Percentiles rank a stretch among this genome's conserved stretches.
These are phyloP conservation scores for Penicillium pulvis DNA, from an alignment of 495 filamentous ascomycete genomes.

Conservation along the genomic window DNA sequence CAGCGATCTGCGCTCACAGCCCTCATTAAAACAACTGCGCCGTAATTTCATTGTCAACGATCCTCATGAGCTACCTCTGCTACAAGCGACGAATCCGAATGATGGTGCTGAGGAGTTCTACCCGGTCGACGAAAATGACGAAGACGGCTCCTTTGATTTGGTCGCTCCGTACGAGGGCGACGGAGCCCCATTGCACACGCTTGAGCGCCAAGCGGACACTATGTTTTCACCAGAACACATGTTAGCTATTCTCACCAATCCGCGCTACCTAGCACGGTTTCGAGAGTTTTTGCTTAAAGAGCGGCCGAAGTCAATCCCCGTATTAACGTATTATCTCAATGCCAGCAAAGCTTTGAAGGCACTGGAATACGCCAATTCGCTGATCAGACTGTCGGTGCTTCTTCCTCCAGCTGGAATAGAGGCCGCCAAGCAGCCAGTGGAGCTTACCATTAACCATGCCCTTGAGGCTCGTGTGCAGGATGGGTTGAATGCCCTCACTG, in stretches of 20 bases:
- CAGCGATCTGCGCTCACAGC: conserved; percentile 14
- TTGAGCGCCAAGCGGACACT: conserved; percentile 62
- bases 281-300: conserved; percentile 68
- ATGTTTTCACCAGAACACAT: conserved; percentile 69
- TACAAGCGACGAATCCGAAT: conserved; percentile 35
- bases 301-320: conserved; percentile 67
- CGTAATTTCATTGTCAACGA: conserved; percentile 30
- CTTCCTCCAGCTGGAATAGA: conserved; percentile 39
- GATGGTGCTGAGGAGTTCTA: conserved; percentile 34
- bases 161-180: conserved; percentile 32
- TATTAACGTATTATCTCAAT: conserved; percentile 66
- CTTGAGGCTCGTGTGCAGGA: conserved; percentile 60
- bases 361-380: conserved; percentile 68
- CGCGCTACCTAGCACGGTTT: conserved; percentile 62
- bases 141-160: conserved; percentile 35
- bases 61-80: conserved; percentile 22
- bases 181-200: conserved; percentile 27
- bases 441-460: conserved; percentile 50
- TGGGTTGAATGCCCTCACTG: conserved; percentile 60
- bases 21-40: conserved; percentile 29
- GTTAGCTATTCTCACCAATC: conserved; percentile 59
- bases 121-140: conserved; percentile 25
- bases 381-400: conserved; percentile 42
- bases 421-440: conserved; percentile 47
- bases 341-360: conserved; percentile 66